These are phyloP conservation scores for Blastomyces parvus DNA, from an alignment of 2,329 filamentous ascomycete genomes.

Conservation along the genomic window DNA sequence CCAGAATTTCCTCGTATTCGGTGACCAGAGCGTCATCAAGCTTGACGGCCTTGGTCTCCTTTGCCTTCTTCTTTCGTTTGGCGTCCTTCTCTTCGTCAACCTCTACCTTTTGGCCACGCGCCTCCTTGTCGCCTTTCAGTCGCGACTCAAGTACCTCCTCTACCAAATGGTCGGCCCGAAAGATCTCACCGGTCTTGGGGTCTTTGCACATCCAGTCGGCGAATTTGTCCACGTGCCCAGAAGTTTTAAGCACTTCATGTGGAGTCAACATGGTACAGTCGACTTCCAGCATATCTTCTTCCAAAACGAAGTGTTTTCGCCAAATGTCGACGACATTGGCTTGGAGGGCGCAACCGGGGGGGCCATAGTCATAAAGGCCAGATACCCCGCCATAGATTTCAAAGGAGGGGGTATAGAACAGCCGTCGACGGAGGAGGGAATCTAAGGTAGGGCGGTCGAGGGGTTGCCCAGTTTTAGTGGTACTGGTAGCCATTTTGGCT, in stretches of 20 bases:
- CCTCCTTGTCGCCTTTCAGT: slow-evolving; percentile 84
- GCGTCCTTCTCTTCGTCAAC: slow-evolving; percentile 66
- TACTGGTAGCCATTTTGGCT: slow-evolving; percentile 49
- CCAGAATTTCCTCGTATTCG: slow-evolving; percentile 86
- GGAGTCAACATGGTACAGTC: slow-evolving; percentile 93
- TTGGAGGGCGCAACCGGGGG: slow-evolving; percentile 75
- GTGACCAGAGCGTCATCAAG: slow-evolving; percentile 75
- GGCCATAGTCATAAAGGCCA: slow-evolving; percentile 88
- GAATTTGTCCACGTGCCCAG: slow-evolving; percentile 95
- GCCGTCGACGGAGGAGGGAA: slow-evolving; percentile 71
- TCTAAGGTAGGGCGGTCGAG: slow-evolving; percentile 77
- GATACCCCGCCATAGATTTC: slow-evolving; percentile 88
- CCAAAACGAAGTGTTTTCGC: slow-evolving; percentile 87
- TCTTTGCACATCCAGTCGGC: slow-evolving; percentile 99
- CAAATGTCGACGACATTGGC: slow-evolving; percentile 80
- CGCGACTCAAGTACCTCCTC: slow-evolving; percentile 84
- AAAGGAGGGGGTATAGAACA: slow-evolving; percentile 93
- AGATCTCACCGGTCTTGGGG: slow-evolving; percentile 91
- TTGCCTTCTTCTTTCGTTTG: slow-evolving; percentile 82
- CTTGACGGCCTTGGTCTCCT: slow-evolving; percentile 68
- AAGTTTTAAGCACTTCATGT: slow-evolving; percentile 86
- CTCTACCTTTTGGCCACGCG: slow-evolving; percentile 63
- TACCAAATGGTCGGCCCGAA: slow-evolving; percentile 91
- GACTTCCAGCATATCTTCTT: slow-evolving; percentile 92
- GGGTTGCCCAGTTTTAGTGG: slow-evolving; percentile 79